phyloP scores from a whole-genome alignment of 345 rosid species.

The Melastoma malabathricum region DNA sequence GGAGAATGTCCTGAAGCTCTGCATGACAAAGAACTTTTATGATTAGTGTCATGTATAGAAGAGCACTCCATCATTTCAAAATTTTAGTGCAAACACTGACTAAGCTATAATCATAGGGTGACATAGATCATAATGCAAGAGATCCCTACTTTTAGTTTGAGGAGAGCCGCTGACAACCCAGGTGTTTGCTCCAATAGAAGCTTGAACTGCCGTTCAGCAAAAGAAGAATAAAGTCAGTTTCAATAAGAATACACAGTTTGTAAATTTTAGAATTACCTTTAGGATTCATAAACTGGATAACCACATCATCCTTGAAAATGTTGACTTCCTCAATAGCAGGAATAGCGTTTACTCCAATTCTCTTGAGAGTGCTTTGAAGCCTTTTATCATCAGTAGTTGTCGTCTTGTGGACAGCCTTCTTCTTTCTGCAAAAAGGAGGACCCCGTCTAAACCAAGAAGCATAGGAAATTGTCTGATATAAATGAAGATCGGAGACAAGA shows the following conservation, averaged over 20 bases:
- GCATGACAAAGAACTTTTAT: slow-evolving; percentile 4
- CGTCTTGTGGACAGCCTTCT: slow-evolving; percentile 97
- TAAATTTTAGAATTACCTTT: slow-evolving; percentile 52
- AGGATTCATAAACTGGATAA: slow-evolving; percentile 74
- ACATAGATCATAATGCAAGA: not conserved
- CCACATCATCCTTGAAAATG: slow-evolving; percentile 88
- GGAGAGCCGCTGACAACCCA: slow-evolving; percentile 96
- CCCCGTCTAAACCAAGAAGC: no score
- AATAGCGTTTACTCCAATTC: slow-evolving; percentile 83
- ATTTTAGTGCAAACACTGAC: no score
- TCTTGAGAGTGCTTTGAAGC: slow-evolving; percentile 89
- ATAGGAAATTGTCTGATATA: no score
- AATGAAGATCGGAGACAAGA: no score
- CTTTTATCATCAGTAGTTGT: slow-evolving; percentile 91
- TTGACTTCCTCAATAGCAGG: slow-evolving; percentile 93
- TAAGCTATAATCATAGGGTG: no score
- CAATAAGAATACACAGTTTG: no score
- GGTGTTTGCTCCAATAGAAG: slow-evolving; percentile 85
- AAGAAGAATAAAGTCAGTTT: no score
- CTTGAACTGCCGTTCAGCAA: slow-evolving; percentile 51
- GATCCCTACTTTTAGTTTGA: slow-evolving; percentile 60
- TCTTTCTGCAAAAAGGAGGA: slow-evolving; percentile 73
- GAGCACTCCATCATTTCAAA: not conserved
- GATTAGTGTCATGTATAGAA: no score
- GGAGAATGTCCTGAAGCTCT: slow-evolving; percentile 91